Conservation (phyloP, 2,329 filamentous ascomycete genomes). For the Bimuria novae-zelandiae region DNA sequence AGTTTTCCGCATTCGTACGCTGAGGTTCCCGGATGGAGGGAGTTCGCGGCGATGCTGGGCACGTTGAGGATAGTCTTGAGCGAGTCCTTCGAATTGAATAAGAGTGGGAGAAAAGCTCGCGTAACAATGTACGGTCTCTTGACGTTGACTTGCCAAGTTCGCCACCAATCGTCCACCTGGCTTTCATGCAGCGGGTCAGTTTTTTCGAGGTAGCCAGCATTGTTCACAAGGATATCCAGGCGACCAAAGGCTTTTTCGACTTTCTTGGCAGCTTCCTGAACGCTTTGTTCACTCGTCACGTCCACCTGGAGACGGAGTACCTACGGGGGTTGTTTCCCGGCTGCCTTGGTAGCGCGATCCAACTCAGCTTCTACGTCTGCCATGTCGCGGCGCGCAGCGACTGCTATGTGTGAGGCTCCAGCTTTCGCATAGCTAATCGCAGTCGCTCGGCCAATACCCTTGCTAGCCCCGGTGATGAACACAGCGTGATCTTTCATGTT, state of each 20-base stretch:
- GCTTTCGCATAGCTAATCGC: constrained; percentile 62
- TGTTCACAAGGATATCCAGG: not conserved
- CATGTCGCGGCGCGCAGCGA: constrained; percentile 55
- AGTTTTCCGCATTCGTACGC: constrained; percentile 56
- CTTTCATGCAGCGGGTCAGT: not conserved
- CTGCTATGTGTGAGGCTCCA: constrained; percentile 57
- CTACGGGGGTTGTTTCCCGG: not conserved
- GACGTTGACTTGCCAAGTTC: constrained; percentile 54
- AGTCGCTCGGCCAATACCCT: constrained; percentile 58
- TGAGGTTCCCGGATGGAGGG: constrained; percentile 2
- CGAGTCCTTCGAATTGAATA: constrained; percentile 20
- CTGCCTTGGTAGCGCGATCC: not conserved
- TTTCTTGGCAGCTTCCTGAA: not conserved
- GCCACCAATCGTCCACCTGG: constrained; percentile 41
- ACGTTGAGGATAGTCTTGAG: constrained; percentile 51
- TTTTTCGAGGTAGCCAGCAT: not conserved
- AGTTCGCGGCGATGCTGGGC: constrained; percentile 50
- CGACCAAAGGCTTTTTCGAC: not conserved
- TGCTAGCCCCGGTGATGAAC: constrained; percentile 61
- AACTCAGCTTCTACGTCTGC: not conserved
- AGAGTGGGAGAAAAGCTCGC: constrained; percentile 51
- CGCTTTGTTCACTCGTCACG: not conserved
- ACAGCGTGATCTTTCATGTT: constrained; percentile 24
- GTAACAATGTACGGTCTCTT: constrained; percentile 51
- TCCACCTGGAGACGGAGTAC: not conserved